Percentiles rank a stretch among this genome's conserved stretches.
Conservation (phyloP, 805 yeast species). For the Yamadazyma ubonensis region DNA sequence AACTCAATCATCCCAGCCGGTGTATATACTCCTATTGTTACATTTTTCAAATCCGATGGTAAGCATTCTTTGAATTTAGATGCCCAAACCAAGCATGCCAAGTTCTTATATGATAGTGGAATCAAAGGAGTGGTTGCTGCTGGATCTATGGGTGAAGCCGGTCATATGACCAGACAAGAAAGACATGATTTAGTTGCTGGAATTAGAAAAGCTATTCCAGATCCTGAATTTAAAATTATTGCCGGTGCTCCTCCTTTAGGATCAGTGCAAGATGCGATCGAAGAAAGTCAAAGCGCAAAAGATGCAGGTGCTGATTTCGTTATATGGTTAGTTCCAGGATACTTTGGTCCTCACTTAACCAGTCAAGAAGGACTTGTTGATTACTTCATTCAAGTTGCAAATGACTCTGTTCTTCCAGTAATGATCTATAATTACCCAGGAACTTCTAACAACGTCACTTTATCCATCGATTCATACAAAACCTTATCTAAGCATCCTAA, state of each 20-base stretch:
- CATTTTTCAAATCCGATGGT: constrained; percentile 27
- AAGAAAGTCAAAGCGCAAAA: constrained; percentile 22
- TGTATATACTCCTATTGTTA: constrained; percentile 31
- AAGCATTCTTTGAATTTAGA: constrained; percentile 28
- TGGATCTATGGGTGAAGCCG: constrained; percentile 43
- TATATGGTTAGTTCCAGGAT: constrained; percentile 34
- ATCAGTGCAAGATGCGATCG: constrained; percentile 25
- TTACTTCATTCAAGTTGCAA: constrained; percentile 31
- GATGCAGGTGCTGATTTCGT: constrained; percentile 35
- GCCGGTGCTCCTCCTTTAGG: constrained; percentile 32
- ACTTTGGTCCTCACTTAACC: constrained; percentile 31
- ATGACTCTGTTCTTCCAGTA: constrained; percentile 31
- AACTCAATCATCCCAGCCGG: constrained; percentile 20
- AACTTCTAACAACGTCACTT: constrained; percentile 30
- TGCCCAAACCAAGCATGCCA: constrained; percentile 31
- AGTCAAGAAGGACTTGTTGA: constrained; percentile 32
- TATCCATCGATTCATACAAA: constrained; percentile 23
- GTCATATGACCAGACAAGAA: constrained; percentile 31
- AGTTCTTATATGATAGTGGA: constrained; percentile 25
- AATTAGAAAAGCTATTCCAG: constrained; percentile 31
- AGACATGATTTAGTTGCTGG: constrained; percentile 26
- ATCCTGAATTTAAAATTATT: constrained; percentile 27
- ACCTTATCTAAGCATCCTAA: constrained; percentile 30
- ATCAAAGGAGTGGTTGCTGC: constrained; percentile 35
- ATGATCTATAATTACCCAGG: constrained; percentile 39